Evolutionary conservation across 805 yeast genomes (phyloP).

Genomic region (Candida mattraensis): DNA sequence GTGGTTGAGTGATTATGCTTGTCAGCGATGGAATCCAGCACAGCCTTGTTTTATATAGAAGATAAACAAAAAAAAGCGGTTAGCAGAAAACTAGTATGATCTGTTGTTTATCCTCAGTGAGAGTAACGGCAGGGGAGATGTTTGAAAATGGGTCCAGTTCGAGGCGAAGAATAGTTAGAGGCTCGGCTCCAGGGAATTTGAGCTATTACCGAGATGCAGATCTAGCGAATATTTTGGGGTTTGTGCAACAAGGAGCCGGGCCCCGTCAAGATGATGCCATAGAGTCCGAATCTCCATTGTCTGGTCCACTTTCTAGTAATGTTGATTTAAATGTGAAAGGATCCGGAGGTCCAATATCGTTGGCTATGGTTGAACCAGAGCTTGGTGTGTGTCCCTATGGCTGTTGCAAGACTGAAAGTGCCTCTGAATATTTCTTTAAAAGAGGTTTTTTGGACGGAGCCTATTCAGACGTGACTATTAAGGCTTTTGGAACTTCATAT

Average conservation of each 20-base stretch:
- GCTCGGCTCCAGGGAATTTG: constrained; percentile 25
- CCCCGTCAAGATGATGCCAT: constrained; percentile 2
- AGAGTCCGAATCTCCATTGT: constrained; percentile 7
- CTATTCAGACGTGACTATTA: constrained; percentile 48
- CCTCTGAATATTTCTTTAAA: constrained; percentile 34
- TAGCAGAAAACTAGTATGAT: no score
- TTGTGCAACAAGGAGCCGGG: background rate
- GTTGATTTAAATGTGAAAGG: constrained; percentile 15
- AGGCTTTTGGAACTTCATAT: constrained; percentile 46
- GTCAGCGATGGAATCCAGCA: no score
- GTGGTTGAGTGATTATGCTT: no score
- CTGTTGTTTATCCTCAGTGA: background rate
- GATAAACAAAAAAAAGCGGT: no score
- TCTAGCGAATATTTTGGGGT: background rate
- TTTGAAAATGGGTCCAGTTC: constrained; percentile 15
- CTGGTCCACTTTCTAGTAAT: constrained; percentile 9
- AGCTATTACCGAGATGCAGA: constrained; percentile 18
- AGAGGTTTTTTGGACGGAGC: constrained; percentile 45
- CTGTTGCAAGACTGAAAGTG: constrained; percentile 24
- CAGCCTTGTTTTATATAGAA: no score
- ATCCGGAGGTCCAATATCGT: constrained; percentile 4
- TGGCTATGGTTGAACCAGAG: constrained; percentile 7
- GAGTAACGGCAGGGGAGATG: no score
- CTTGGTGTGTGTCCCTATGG: constrained; percentile 26
- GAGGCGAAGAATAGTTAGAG: constrained; percentile 16